Evolutionary conservation across 805 yeast species (phyloP).

Genomic region (Maudiozyma serrabonitensis): DNA sequence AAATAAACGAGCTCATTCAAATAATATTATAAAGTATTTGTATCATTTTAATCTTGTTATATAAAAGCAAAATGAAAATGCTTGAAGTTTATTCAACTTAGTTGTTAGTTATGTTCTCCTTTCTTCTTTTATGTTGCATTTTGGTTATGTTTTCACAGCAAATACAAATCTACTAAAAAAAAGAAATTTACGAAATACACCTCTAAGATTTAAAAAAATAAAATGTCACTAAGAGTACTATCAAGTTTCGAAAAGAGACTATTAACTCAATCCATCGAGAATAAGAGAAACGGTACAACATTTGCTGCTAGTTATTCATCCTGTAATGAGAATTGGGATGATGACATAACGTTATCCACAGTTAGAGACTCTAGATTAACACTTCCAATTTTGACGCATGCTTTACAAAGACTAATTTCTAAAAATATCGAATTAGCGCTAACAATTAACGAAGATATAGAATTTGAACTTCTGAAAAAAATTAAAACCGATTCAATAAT

Average conservation of each 20-base stretch:
- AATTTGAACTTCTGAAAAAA: constrained; percentile 14
- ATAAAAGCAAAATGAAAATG: no score
- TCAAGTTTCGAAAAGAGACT: constrained; percentile 20
- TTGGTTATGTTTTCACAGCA: no score
- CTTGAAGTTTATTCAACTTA: no score
- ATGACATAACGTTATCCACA: constrained; percentile 19
- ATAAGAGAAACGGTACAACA: constrained; percentile 20
- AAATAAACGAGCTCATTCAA: no score
- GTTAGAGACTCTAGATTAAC: constrained; percentile 14
- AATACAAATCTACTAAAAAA: neutral
- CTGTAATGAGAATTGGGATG: constrained; percentile 12
- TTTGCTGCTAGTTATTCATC: constrained; percentile 18
- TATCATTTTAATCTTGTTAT: no score
- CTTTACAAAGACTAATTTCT: constrained; percentile 15
- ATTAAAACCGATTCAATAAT: constrained; percentile 18
- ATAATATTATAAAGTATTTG: no score
- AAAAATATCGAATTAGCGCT: constrained; percentile 18
- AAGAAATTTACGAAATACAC: neutral
- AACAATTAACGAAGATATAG: constrained; percentile 17
- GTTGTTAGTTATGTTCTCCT: no score
- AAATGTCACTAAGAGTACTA: constrained; percentile 19
- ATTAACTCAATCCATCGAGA: constrained; percentile 15
- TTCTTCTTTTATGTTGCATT: no score
- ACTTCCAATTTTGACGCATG: constrained; percentile 10
- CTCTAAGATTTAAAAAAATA: neutral